These are phyloP conservation scores for Rhizophora apiculata DNA, from an alignment of 345 rosid species.

Conservation along the genomic window DNA sequence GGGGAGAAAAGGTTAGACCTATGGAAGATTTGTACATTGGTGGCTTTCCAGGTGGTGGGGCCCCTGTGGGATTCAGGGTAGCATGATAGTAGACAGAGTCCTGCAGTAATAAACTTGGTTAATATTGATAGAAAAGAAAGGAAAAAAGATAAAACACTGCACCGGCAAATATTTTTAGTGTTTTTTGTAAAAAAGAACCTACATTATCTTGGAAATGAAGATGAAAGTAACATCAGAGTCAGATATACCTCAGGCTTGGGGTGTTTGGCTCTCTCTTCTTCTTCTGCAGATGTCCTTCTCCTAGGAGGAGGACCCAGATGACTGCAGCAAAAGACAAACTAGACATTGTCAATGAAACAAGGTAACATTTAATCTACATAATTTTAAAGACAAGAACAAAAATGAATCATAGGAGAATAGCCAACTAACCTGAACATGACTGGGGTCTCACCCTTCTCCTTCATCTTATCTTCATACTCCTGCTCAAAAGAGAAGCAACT, in stretches of 20 bases:
- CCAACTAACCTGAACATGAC: conserved; percentile 86
- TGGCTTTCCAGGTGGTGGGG: conserved; percentile 99
- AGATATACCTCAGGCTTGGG: conserved; percentile 78
- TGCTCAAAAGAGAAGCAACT: conserved; percentile 22
- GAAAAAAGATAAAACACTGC: neutral
- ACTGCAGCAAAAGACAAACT: conserved; percentile 47
- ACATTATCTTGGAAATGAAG: neutral
- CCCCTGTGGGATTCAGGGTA: conserved; percentile 93
- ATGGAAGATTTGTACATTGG: conserved; percentile 91
- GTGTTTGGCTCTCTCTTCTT: conserved; percentile 74
- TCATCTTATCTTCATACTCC: conserved; percentile 93
- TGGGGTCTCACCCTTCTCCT: conserved; percentile 90
- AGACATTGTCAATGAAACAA: conserved; percentile 23
- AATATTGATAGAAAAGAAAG: conserved; percentile 13
- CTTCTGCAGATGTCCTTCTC: conserved; percentile 75
- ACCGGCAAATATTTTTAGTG: too few relatives aligned
- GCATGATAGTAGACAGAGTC: conserved; percentile 98
- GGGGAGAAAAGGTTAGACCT: conserved; percentile 35
- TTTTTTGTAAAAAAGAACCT: too few relatives aligned
- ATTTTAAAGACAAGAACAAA: conserved; percentile 2
- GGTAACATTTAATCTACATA: conserved; percentile 16
- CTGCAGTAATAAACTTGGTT: conserved; percentile 36
- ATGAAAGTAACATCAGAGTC: conserved; percentile 3
- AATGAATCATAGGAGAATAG: conserved; percentile 6
- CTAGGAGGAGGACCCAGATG: conserved; percentile 84